A percentile compares a stretch with the other conserved stretches of the same genome.
phyloP scores from a whole-genome alignment of 805 yeast species.

The Maudiozyma serrabonitensis region DNA sequence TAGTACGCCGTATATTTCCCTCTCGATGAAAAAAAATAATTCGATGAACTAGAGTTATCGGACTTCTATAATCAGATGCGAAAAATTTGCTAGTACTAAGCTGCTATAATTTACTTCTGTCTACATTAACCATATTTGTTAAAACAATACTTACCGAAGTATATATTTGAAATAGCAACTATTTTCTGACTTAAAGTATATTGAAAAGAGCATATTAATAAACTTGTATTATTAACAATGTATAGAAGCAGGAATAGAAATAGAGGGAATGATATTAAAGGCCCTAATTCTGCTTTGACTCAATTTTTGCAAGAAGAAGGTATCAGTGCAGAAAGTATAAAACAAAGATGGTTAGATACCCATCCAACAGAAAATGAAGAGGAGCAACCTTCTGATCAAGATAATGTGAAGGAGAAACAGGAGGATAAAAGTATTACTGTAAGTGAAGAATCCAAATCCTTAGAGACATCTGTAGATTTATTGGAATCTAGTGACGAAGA shows the following conservation, averaged over 20 bases:
- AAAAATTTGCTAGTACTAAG: too few relatives aligned
- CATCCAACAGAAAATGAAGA: constrained; percentile 16
- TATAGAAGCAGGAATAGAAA: constrained; percentile 22
- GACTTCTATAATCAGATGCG: too few relatives aligned
- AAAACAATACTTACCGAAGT: too few relatives aligned
- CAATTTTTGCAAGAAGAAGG: constrained; percentile 85
- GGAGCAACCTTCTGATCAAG: constrained; percentile 10
- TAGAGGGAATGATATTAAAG: constrained; percentile 27
- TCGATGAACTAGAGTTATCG: too few relatives aligned
- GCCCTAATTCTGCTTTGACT: constrained; percentile 79
- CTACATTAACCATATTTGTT: too few relatives aligned
- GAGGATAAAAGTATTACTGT: neutral
- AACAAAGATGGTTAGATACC: constrained; percentile 36
- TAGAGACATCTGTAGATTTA: neutral
- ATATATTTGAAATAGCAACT: too few relatives aligned
- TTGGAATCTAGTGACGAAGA: neutral
- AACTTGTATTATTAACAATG: constrained; percentile 6
- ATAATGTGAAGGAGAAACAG: neutral
- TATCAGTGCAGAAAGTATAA: constrained; percentile 70
- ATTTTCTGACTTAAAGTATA: too few relatives aligned
- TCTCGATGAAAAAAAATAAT: too few relatives aligned
- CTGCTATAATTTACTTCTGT: too few relatives aligned
- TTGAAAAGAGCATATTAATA: neutral
- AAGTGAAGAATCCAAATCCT: neutral
- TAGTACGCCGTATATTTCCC: too few relatives aligned